These are phyloP conservation scores for Porodaedalea pini DNA, from an alignment of 1,284 basidiomycete genomes.

Conservation along the genomic window DNA sequence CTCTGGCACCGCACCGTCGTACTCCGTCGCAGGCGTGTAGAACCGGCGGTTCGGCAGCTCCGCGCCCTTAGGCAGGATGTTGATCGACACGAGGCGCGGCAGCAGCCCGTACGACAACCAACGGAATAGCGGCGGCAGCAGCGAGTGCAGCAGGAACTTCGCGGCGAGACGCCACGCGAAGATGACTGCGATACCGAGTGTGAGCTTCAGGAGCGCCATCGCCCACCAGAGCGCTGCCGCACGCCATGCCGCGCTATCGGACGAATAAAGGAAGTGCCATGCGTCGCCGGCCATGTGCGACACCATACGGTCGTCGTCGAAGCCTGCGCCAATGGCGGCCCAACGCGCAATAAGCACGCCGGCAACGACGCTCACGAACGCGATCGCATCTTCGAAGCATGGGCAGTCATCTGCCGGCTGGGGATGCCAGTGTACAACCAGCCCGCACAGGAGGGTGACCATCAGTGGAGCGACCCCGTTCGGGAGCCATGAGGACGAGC, in stretches of 20 bases:
- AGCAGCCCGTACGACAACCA: slow-evolving; percentile 47
- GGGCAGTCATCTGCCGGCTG: slow-evolving; percentile 95
- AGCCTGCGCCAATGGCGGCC: slow-evolving; percentile 41
- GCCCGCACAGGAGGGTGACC: slow-evolving; percentile 61
- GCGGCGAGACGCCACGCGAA: slow-evolving; percentile 84
- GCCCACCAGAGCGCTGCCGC: slow-evolving; percentile 54
- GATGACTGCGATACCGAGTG: slow-evolving; percentile 64
- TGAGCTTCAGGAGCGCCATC: slow-evolving; percentile 58
- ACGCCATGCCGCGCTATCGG: slow-evolving; percentile 54
- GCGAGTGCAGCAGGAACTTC: slow-evolving; percentile 68
- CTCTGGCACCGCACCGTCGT: slow-evolving; percentile 62
- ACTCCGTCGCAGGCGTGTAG: slow-evolving; percentile 88
- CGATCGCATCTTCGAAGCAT: slow-evolving; percentile 97
- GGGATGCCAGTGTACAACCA: slow-evolving; percentile 85
- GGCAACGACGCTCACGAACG: slow-evolving; percentile 81
- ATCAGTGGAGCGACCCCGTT: slow-evolving; percentile 56
- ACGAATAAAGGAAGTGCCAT: slow-evolving; percentile 30
- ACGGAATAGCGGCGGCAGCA: slow-evolving; percentile 82
- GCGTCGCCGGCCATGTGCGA: slow-evolving; percentile 19
- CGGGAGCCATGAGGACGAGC: neutral
- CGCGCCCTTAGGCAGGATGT: slow-evolving; percentile 35
- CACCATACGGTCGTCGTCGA: slow-evolving; percentile 29
- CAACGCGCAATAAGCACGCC: slow-evolving; percentile 75
- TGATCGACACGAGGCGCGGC: slow-evolving; percentile 14
- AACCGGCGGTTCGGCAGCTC: slow-evolving; percentile 74